phyloP scores from a whole-genome alignment of 768 basidiomycete genomes.

The Kwoniella shandongensis region DNA sequence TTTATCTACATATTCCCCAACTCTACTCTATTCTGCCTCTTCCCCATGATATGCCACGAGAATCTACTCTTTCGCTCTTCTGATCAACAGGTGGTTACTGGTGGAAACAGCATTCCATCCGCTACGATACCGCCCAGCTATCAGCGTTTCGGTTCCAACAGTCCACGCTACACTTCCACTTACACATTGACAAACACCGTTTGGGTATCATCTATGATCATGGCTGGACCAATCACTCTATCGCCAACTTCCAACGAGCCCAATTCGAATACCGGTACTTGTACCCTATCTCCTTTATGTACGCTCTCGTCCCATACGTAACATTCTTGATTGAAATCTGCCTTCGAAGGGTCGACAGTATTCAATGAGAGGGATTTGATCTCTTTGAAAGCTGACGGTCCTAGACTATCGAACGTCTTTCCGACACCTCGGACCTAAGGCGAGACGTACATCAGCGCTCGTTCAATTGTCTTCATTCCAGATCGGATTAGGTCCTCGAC shows the following conservation, averaged over 20 bases:
- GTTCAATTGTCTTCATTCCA: background rate
- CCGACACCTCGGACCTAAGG: slow-evolving; percentile 18
- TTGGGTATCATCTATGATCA: slow-evolving; percentile 94
- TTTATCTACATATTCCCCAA: too few species aligned
- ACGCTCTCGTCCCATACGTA: slow-evolving; percentile 33
- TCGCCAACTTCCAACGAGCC: slow-evolving; percentile 64
- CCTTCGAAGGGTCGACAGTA: slow-evolving; percentile 51
- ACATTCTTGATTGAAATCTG: slow-evolving; percentile 30
- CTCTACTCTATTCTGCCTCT: too few species aligned
- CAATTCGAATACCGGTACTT: slow-evolving; percentile 78
- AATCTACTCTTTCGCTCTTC: background rate
- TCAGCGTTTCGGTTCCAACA: background rate
- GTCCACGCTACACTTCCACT: background rate
- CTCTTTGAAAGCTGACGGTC: slow-evolving; percentile 75
- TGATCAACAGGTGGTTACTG: slow-evolving; percentile 18
- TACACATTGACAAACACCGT: slow-evolving; percentile 75
- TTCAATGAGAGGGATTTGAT: slow-evolving; percentile 60
- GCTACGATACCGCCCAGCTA: background rate
- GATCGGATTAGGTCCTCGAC: background rate
- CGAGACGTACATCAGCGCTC: background rate
- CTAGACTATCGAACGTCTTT: slow-evolving; percentile 58
- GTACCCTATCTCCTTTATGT: slow-evolving; percentile 60
- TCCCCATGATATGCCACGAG: too few species aligned
- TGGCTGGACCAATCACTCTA: slow-evolving; percentile 68
- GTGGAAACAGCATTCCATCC: slow-evolving; percentile 14